Percentiles rank a stretch among this genome's conserved stretches.
Conservation (phyloP, 2,329 filamentous ascomycete genomes). For the Bipolaris zeicola region DNA sequence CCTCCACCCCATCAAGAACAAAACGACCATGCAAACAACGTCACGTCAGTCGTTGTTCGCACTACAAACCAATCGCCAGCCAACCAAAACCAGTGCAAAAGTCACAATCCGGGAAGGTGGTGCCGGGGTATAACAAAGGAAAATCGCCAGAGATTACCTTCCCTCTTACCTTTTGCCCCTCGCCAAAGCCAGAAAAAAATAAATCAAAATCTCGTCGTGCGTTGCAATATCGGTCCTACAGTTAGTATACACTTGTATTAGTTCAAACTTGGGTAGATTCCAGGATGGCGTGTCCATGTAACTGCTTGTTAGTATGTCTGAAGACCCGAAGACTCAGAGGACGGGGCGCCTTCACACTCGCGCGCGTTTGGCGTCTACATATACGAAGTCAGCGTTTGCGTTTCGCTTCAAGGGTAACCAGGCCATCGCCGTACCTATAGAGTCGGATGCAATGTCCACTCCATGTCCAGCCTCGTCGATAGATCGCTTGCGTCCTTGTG, state of each 20-base stretch:
- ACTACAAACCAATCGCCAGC: neutral
- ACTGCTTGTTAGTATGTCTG: conserved; percentile 28
- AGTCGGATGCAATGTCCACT: conserved; percentile 32
- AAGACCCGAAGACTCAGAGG: conserved; percentile 21
- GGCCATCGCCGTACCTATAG: conserved; percentile 30
- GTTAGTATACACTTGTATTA: conserved; percentile 14
- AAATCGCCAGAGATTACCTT: conserved; percentile 9
- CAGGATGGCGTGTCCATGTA: conserved; percentile 5
- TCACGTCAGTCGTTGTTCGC: neutral
- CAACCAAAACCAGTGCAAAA: conserved; percentile 5
- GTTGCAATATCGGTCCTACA: conserved; percentile 5
- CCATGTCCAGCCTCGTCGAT: conserved; percentile 42
- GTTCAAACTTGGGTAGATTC: conserved; percentile 3
- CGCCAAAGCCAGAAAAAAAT: neutral
- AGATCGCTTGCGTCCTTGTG: conserved; percentile 42
- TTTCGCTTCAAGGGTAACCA: conserved; percentile 3
- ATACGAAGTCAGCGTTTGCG: conserved; percentile 16
- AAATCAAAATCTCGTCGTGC: neutral
- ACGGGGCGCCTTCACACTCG: conserved; percentile 35
- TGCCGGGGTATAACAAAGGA: conserved; percentile 2
- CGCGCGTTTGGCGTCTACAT: conserved; percentile 39
- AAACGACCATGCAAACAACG: neutral
- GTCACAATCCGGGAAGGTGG: neutral
- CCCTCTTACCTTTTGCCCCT: conserved; percentile 11
- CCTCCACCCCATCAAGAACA: neutral